Evolutionary conservation across 2,329 filamentous ascomycete species (phyloP).

Genomic region (Lecanoromycetidae sp.): DNA sequence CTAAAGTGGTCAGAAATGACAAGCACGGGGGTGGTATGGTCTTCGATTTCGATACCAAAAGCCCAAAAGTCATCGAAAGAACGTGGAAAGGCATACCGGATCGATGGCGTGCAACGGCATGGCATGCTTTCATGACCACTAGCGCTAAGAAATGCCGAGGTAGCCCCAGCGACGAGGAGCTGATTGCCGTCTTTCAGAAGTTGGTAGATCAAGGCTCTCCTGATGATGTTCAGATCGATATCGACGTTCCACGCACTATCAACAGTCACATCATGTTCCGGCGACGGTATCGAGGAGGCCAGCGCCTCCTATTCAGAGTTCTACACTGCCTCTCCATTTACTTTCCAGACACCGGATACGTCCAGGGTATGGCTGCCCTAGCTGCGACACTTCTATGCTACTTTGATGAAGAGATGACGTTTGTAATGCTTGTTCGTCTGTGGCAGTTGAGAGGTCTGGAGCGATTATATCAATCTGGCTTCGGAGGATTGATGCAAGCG

Average conservation of each 20-base stretch:
- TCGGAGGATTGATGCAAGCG: conserved; percentile 74
- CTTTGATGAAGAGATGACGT: conserved; percentile 87
- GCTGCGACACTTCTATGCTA: conserved; percentile 90
- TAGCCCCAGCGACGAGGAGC: conserved; percentile 54
- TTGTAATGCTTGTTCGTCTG: conserved; percentile 91
- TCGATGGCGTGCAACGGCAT: conserved; percentile 82
- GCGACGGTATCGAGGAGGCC: conserved; percentile 77
- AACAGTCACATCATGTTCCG: conserved; percentile 97
- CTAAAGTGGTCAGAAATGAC: conserved; percentile 34
- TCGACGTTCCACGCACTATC: conserved; percentile 91
- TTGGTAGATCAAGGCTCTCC: conserved; percentile 64
- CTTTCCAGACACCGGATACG: conserved; percentile 83
- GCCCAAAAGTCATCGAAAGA: conserved; percentile 74
- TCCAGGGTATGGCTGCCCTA: conserved; percentile 93
- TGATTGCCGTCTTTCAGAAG: conserved; percentile 60
- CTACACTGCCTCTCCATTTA: conserved; percentile 86
- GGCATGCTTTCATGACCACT: conserved; percentile 80
- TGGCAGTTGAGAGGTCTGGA: conserved; percentile 84
- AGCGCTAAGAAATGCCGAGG: conserved; percentile 56
- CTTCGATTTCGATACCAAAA: conserved; percentile 69
- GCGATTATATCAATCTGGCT: conserved; percentile 70
- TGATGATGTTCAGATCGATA: conserved; percentile 92
- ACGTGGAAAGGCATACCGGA: conserved; percentile 99
- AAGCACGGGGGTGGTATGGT: conserved; percentile 48
- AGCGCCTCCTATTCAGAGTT: conserved; percentile 82